phyloP scores from a whole-genome alignment of 2,329 filamentous ascomycete species.

The Ustulina deusta region DNA sequence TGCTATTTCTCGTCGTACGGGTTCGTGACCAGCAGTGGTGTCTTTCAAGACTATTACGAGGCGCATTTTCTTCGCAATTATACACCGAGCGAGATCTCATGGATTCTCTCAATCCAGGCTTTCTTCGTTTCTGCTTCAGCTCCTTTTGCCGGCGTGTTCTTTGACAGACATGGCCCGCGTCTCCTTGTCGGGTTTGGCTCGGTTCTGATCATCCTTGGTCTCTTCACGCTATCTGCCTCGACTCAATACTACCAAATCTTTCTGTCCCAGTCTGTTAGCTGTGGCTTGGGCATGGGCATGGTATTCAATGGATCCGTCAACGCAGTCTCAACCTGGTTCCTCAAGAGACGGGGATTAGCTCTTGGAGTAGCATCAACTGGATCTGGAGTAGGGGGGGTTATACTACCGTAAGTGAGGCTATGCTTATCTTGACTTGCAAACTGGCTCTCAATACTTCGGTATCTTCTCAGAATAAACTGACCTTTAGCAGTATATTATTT shows the following conservation, averaged over 20 bases:
- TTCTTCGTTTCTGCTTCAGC: constrained; percentile 17
- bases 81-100: constrained; percentile 15
- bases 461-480: not conserved
- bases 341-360: constrained; percentile 3
- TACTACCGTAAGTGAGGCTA: constrained; percentile 67
- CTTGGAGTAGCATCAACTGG: constrained; percentile 21
- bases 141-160: constrained; percentile 40
- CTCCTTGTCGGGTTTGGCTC: constrained; percentile 63
- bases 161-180: constrained; percentile 18
- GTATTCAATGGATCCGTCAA: constrained; percentile 21
- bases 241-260: constrained; percentile 56
- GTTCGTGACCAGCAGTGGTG: constrained; percentile 17
- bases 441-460: too few species aligned
- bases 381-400: constrained; percentile 57
- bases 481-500: constrained; percentile 67
- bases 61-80: constrained; percentile 8
- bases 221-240: constrained; percentile 71
- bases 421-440: constrained; percentile 30
- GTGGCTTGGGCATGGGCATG: constrained; percentile 47
- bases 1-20: constrained; percentile 25
- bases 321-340: constrained; percentile 19
- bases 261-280: constrained; percentile 53
- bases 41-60: constrained; percentile 23
- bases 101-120: constrained; percentile 25
- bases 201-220: constrained; percentile 65